These are phyloP conservation scores for Kwoniella mangroviensis DNA, from an alignment of 768 basidiomycete species.

Conservation along the genomic window DNA sequence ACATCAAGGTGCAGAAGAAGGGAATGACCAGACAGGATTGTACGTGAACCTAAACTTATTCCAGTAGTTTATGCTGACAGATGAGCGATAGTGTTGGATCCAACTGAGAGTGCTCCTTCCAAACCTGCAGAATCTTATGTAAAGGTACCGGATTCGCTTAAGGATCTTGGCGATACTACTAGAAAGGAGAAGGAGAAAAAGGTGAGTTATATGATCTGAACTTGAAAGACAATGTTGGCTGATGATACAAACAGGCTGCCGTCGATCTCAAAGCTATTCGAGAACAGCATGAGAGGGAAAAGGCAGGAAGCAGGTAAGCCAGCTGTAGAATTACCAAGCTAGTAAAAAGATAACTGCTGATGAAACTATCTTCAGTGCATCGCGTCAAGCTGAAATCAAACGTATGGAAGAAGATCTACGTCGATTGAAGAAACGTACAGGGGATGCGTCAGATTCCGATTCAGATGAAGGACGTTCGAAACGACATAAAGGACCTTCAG, in stretches of 20 bases:
- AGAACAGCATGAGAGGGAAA: slow-evolving; percentile 74
- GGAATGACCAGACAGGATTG: slow-evolving; percentile 81
- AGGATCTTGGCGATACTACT: slow-evolving; percentile 35
- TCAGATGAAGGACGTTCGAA: slow-evolving; percentile 60
- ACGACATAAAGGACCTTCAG: slow-evolving; percentile 66
- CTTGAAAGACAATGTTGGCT: neutral
- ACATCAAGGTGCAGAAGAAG: slow-evolving; percentile 71
- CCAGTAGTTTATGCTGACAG: slow-evolving; percentile 12
- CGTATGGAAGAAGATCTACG: slow-evolving; percentile 85
- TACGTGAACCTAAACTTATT: slow-evolving; percentile 60
- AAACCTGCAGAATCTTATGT: slow-evolving; percentile 29
- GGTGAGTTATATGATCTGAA: slow-evolving; percentile 32
- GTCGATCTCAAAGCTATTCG: slow-evolving; percentile 70
- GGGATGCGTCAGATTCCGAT: slow-evolving; percentile 69
- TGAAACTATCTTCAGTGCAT: slow-evolving; percentile 60
- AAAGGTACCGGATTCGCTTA: slow-evolving; percentile 30
- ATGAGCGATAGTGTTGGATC: slow-evolving; percentile 57
- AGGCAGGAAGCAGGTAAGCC: slow-evolving; percentile 67
- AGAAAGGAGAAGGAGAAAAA: slow-evolving; percentile 48
- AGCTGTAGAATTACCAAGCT: neutral
- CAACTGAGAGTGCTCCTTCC: slow-evolving; percentile 46
- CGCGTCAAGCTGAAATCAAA: slow-evolving; percentile 61
- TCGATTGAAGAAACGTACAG: slow-evolving; percentile 67
- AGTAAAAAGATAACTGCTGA: neutral
- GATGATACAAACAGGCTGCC: neutral